Evolutionary conservation across 1,139 yeast species (phyloP), one percentile per base, ranked within the genome.

Genomic region (Sugiyamaella paludigena): DNA sequence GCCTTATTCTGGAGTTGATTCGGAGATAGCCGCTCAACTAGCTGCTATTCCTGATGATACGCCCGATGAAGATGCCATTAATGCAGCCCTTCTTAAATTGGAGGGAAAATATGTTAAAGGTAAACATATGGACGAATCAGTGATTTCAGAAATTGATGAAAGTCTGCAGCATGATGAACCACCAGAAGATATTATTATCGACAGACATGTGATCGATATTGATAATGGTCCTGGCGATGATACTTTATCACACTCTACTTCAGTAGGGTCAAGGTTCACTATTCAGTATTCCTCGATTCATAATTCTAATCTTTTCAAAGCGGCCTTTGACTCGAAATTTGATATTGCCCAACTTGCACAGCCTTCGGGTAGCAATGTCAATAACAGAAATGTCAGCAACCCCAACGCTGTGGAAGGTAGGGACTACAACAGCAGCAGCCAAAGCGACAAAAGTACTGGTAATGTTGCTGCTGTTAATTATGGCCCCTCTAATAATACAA

Each of bases 21-120:
- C 58, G 2, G 58, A 57, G 10, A 43, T 55, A 24, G 64, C 62
- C 13, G 63, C 63, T 2, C 56, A 57, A 37, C 49, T 60, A 34
- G 63, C 61, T 1, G 55, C 60, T 2, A 82, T 88, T 42, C 91
- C 96, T 0, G 96, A 88, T 63, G 91, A 84, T 51, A 73, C 83
- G 0, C 72, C 78, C 40, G 79, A 76, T 35, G 83, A 79, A 28
- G 82, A 82, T 63, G 96, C 96, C 0, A 73, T 89, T n/a, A 78
- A 76, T 49, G 79, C 81, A 47, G 92, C 97, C 0, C 72, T 89
- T 53, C 74, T 75, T 63, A 87, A 86, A 64, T 71, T 89, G 29
- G 95, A 87, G 66, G 97, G 96, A 0, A 79, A 75, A 36, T 76
- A 55, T 38, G 49, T 45, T 11, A 58, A 56, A 46, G 24, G 24